Evolutionary conservation across 192 early-diverging fungal species (phyloP).

Genomic region (Coemansia sp.): DNA sequence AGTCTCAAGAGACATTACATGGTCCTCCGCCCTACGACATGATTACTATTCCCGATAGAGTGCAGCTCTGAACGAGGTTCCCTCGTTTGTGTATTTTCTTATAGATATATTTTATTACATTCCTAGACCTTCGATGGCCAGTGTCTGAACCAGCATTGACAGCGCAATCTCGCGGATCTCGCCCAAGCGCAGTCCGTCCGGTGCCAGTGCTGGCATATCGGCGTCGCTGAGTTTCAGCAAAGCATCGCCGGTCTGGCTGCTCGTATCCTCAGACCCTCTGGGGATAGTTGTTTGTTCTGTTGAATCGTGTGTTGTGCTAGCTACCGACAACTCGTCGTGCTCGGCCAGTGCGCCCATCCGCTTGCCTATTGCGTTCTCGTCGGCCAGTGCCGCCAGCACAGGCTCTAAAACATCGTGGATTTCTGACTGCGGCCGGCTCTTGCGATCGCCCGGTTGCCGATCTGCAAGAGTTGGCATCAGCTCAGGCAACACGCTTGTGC

Average conservation of each 20-base stretch:
- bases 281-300: background rate
- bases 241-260: slow-evolving; percentile 3
- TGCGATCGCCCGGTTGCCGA: background rate
- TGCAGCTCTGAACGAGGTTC: background rate
- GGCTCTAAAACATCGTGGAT: slow-evolving; percentile 23
- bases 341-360: background rate
- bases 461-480: background rate
- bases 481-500: slow-evolving; percentile 14
- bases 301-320: background rate
- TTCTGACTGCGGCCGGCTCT: slow-evolving; percentile 10
- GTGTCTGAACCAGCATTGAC: slow-evolving; percentile 36
- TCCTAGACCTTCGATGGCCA: slow-evolving; percentile 49
- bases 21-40: slow-evolving; percentile 41
- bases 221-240: background rate
- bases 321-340: background rate
- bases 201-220: background rate
- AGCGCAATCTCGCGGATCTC: slow-evolving; percentile 33
- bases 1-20: background rate
- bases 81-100: background rate
- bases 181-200: background rate
- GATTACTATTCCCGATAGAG: slow-evolving; percentile 9
- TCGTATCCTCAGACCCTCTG: background rate
- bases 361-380: background rate
- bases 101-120: slow-evolving; percentile 22
- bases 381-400: slow-evolving; percentile 18